Evolutionary conservation across 306 rosid genomes (phyloP).

Genomic region (Ormosia semicastrata): DNA sequence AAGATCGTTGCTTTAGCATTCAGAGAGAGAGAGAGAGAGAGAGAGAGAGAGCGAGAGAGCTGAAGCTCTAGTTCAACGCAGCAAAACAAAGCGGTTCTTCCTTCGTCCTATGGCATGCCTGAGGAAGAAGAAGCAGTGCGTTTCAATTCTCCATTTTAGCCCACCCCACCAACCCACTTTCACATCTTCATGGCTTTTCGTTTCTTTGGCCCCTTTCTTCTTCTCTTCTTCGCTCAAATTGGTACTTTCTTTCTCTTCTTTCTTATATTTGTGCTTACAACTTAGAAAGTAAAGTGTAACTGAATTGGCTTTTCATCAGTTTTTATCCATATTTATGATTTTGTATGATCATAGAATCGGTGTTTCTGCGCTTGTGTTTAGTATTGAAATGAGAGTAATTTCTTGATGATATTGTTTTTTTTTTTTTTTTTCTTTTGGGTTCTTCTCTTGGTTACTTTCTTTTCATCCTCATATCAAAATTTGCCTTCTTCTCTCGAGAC

Average conservation of each 20-base stretch:
- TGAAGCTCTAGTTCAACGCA: conserved; percentile 15
- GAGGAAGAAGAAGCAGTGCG: conserved; percentile 42
- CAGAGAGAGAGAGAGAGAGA: neutral
- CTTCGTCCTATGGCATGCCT: conserved; percentile 73
- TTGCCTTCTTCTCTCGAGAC: neutral
- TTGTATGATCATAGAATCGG: neutral
- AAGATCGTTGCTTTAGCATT: neutral
- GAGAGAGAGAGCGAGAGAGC: neutral
- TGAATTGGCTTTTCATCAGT: neutral
- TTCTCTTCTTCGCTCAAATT: conserved; percentile 46
- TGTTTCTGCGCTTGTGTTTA: neutral
- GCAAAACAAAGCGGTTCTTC: conserved; percentile 14
- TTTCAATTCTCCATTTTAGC: conserved; percentile 32
- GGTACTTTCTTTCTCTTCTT: conserved; percentile 54
- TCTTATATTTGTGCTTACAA: neutral
- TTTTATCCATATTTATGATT: conserved; percentile 6
- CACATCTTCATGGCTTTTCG: conserved; percentile 29
- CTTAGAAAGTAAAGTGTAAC: neutral
- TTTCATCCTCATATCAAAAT: neutral
- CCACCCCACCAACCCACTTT: conserved; percentile 31
- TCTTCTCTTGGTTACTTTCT: conserved; percentile 2
- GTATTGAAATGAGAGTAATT: neutral
- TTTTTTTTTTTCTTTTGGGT: neutral
- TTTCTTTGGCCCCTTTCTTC: conserved; percentile 31
- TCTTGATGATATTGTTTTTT: neutral